Evolutionary conservation across 2,329 filamentous ascomycete genomes (phyloP).

Genomic region (Fusarium decemcellulare): DNA sequence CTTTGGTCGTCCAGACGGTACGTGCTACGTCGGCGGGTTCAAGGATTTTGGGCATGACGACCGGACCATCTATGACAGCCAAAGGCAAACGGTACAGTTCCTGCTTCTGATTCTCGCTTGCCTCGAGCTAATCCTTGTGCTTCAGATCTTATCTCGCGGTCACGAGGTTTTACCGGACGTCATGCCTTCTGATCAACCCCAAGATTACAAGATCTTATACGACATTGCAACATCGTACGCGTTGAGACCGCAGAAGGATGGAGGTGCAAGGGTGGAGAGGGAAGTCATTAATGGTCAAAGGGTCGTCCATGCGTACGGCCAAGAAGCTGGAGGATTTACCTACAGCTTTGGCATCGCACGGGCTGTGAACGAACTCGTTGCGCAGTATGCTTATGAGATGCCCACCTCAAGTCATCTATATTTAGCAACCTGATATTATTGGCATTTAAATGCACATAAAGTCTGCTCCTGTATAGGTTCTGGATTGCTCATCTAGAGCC

Average conservation of each 20-base stretch:
- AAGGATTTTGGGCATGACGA: slow-evolving; percentile 7
- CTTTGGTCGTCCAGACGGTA: slow-evolving; percentile 11
- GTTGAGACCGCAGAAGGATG: neutral
- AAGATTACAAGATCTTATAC: slow-evolving; percentile 16
- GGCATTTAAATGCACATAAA: no score
- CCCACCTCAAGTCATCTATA: slow-evolving; percentile 3
- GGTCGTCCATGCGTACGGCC: slow-evolving; percentile 17
- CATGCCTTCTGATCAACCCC: neutral
- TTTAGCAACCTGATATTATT: no score
- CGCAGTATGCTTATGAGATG: slow-evolving; percentile 8
- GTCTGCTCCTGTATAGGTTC: no score
- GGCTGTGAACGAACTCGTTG: neutral
- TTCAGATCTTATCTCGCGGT: neutral
- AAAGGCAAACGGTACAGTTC: neutral
- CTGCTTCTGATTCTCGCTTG: neutral
- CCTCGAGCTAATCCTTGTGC: neutral
- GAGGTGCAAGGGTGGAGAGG: slow-evolving; percentile 7
- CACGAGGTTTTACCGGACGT: neutral
- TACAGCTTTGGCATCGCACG: slow-evolving; percentile 14
- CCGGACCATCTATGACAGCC: slow-evolving; percentile 4
- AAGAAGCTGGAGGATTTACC: slow-evolving; percentile 12
- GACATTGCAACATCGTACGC: slow-evolving; percentile 11
- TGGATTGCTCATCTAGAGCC: no score
- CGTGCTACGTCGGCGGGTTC: slow-evolving; percentile 11
- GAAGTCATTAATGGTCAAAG: slow-evolving; percentile 10